Base-by-base conservation (phyloP, 768 basidiomycete genomes). In the Tephrocybe sp. region DNA sequence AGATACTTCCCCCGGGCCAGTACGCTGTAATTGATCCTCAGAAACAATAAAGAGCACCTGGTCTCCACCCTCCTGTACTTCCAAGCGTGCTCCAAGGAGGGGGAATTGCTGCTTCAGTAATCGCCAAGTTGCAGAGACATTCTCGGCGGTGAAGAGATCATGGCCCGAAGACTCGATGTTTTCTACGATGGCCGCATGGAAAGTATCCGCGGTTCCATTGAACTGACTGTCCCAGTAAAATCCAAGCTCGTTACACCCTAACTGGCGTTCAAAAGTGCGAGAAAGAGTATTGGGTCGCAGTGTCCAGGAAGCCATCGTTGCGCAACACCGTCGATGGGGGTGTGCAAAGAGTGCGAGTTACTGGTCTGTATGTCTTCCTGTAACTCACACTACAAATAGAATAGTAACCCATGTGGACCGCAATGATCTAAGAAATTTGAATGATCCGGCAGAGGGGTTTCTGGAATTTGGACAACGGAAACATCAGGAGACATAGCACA, bases 41-140 rank as follows among this genome's bases (percentile, higher is more conserved):
- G 56, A 62, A 39, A 84, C 69, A 17, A 72, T 59, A 51, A 83
- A 81, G 32, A 62, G 63, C n/a, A 72, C 56, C 19, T 58, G 48
- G 8, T 60, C 55, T 17, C 55, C 56, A 10, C 62, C 55, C 17
- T 64, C 55, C 5, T 66, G 59, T 39, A 67, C 65, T 40, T 68
- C 65, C n/a, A 81, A 55, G 4, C 50, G 63, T 5, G 75, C 71
- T 3, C 70, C 77, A 11, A 78, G 73, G 3, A 84, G 66, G 2
- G 82, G 82, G 52, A 68, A 80, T 31, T 66, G 71, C 22, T 62
- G 65, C 61, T 84, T 84, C 17, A 79, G 61, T 10, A 69, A 59
- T 17, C 65, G 23, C 81, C 81, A 85, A 1, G 76, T 68, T 23
- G 64, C 62, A 1, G 40, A 31, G 34, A 83, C 57, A 51, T 75